phyloP scores from a whole-genome alignment of 495 filamentous ascomycete species.

The Tuber melanosporum region DNA sequence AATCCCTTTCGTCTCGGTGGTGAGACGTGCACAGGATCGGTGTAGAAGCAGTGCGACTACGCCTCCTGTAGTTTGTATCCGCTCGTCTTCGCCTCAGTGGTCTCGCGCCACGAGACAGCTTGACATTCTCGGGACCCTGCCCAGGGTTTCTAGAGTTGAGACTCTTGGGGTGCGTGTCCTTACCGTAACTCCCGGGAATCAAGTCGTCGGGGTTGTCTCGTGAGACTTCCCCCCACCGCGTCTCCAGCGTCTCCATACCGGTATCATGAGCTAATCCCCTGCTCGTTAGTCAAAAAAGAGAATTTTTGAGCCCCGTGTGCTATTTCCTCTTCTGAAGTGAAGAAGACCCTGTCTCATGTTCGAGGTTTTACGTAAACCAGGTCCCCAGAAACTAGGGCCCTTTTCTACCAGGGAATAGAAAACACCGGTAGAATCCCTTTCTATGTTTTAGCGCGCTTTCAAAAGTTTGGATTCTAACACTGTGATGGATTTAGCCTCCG shows the following conservation, averaged over 20 bases:
- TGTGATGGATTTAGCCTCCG: not conserved
- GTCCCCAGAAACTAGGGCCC: not conserved
- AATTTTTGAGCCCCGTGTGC: not conserved
- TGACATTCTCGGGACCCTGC: not conserved
- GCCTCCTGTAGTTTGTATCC: not conserved
- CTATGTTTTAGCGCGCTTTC: not conserved
- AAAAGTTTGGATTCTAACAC: not conserved
- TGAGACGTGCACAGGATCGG: not conserved
- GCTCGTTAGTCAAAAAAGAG: not conserved
- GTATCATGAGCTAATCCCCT: conserved; percentile 1
- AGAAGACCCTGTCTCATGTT: not conserved
- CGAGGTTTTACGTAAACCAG: not conserved
- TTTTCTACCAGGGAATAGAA: not conserved
- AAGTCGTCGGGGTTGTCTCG: not conserved
- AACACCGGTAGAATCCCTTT: not conserved
- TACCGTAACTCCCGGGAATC: not conserved
- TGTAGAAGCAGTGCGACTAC: not conserved
- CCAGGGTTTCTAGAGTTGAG: not conserved
- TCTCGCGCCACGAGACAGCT: not conserved
- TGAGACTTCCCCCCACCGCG: not conserved
- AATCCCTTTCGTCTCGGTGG: not conserved
- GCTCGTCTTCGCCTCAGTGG: not conserved
- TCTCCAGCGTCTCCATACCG: not conserved
- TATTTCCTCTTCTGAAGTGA: not conserved
- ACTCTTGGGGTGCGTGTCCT: not conserved